phyloP scores from a whole-genome alignment of 495 filamentous ascomycete species.

The Pseudoneurospora amorphoporcata region DNA sequence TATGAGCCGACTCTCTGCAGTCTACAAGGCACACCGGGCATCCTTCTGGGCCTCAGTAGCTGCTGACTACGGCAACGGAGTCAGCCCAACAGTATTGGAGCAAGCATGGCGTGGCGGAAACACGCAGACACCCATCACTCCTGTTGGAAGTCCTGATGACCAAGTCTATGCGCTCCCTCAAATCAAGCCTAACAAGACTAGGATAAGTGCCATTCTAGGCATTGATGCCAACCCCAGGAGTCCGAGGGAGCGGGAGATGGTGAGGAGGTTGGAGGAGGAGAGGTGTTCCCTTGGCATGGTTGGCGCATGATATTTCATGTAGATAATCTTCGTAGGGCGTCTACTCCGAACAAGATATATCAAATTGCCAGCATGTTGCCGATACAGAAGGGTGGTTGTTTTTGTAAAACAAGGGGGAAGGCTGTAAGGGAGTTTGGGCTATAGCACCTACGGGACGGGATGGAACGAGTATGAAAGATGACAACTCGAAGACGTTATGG shows the following conservation, averaged over 20 bases:
- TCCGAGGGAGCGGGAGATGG: slow-evolving; percentile 43
- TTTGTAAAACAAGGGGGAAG: neutral
- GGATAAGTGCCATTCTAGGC: slow-evolving; percentile 44
- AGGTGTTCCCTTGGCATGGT: slow-evolving; percentile 14
- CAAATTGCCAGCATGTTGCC: neutral
- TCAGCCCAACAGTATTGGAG: slow-evolving; percentile 54
- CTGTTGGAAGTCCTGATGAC: slow-evolving; percentile 34
- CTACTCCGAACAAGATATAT: neutral
- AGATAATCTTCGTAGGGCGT: neutral
- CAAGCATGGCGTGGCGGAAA: slow-evolving; percentile 52
- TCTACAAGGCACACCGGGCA: slow-evolving; percentile 58
- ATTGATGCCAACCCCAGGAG: slow-evolving; percentile 43
- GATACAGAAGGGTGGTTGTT: neutral
- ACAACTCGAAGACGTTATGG: neutral
- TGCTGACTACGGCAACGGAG: slow-evolving; percentile 53
- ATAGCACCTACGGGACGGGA: neutral
- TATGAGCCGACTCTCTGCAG: slow-evolving; percentile 52
- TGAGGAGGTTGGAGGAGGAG: slow-evolving; percentile 40
- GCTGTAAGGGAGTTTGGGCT: neutral
- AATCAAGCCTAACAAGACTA: slow-evolving; percentile 34
- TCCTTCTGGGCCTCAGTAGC: slow-evolving; percentile 67
- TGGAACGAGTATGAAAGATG: neutral
- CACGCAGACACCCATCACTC: slow-evolving; percentile 35
- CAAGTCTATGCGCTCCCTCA: slow-evolving; percentile 21
- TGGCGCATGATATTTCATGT: slow-evolving; percentile 9